Percentiles rank a stretch among this genome's conserved stretches.
Conservation (phyloP, 805 yeast genomes). For the Candida palmyrensis region DNA sequence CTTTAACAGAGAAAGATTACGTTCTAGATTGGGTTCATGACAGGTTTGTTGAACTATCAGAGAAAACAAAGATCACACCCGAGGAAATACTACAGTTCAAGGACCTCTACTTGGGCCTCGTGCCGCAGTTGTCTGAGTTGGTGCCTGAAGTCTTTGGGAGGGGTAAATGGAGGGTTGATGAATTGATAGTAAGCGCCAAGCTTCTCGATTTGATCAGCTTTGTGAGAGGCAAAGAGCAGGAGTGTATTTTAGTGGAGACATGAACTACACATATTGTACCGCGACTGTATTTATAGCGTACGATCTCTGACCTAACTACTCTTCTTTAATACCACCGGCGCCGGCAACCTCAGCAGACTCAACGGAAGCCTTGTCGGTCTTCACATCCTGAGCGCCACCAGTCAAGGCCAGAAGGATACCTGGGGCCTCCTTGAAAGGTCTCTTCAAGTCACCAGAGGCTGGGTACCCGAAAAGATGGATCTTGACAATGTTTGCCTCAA, state of each 20-base stretch:
- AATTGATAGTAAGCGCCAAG: slow-evolving; percentile 46
- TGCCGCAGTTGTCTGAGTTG: slow-evolving; percentile 42
- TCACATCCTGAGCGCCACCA: slow-evolving; percentile 51
- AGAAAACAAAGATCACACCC: slow-evolving; percentile 37
- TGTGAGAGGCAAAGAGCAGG: slow-evolving; percentile 39
- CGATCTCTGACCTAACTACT: slow-evolving; percentile 33
- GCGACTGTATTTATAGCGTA: not conserved
- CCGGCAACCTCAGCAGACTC: slow-evolving; percentile 84
- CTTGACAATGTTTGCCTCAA: slow-evolving; percentile 86
- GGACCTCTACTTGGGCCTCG: slow-evolving; percentile 47
- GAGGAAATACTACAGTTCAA: slow-evolving; percentile 53
- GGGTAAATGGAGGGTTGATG: slow-evolving; percentile 46
- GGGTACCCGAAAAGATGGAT: slow-evolving; percentile 82
- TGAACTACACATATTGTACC: too few species aligned
- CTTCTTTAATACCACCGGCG: slow-evolving; percentile 83
- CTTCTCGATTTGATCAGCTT: slow-evolving; percentile 50
- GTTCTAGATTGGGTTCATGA: slow-evolving; percentile 50
- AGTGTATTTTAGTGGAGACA: slow-evolving; percentile 32
- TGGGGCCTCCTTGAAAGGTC: slow-evolving; percentile 88
- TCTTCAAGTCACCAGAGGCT: slow-evolving; percentile 85
- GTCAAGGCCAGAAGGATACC: slow-evolving; percentile 54
- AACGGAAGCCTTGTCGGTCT: slow-evolving; percentile 84
- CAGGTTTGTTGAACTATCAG: slow-evolving; percentile 31
- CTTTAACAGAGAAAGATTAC: slow-evolving; percentile 23
- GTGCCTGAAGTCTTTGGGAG: slow-evolving; percentile 54